Base-by-base conservation (phyloP, 169 alveolate species). In the Cryptosporidium sp. region DNA sequence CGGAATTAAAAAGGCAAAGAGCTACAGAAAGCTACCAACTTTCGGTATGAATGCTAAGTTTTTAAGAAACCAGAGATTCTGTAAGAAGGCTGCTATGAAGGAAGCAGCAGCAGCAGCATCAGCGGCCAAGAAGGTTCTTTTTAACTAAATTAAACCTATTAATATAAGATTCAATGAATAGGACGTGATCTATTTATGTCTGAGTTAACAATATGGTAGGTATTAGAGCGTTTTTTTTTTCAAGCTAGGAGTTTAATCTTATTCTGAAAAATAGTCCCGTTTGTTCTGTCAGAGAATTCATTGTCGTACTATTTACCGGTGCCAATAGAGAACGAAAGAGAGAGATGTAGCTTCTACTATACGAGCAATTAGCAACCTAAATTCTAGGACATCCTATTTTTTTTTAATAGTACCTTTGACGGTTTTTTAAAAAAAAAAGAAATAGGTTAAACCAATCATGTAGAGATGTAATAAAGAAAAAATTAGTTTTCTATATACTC, bases 31-130 rank as follows among this genome's bases (percentile, higher is more conserved):
- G 85, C 67, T 93, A 35, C 92, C 97, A 33, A 94, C 96, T 59
- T 93, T 86, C 86, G 97, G 97, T 85, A 95, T 94, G 93, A 62
- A 96, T 68, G 33, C 97, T 59, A 95, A 95, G 91, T 95, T 95
- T 86, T 69, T 95, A 91, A 86, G 96, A 67, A 95, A 95, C 92
- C 97, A 95, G 91, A 92, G 95, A 58, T 93, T 86, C 74, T 92
- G 96, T 93, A 95, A 93, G 92, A 94, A 85, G 93, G 95, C 94
- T 80, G 94, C 84, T 85, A 85, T 92, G 93, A 84, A 85, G 71
- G 52, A 61, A 62, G 85, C 91, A 61, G 93, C 80, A 61, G 89
- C 52, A 29, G 67, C 69, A 80, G 89, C 89, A 59, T 48, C 51
- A 26, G 89, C 67, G 12, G 62, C 68, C 52, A 80, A 80, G 65